Conservation (phyloP, 208 protist species). For the Leishmania mexicana region DNA sequence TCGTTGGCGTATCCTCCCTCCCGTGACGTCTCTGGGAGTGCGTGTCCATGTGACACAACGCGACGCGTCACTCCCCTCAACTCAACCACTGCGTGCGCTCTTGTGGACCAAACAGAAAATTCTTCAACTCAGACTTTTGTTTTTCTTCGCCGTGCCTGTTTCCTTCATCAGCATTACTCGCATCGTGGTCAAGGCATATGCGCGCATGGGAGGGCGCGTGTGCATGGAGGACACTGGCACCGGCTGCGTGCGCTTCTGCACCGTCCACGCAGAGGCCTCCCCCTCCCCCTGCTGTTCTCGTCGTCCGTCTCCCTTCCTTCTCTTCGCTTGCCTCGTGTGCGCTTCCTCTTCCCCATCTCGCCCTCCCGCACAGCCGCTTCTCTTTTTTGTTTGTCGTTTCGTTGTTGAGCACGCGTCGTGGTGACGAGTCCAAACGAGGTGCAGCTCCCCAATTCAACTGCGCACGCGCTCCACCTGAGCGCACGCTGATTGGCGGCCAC, state of each 20-base stretch:
- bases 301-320: background rate
- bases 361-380: background rate
- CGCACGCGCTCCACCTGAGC: background rate
- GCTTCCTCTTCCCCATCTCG: background rate
- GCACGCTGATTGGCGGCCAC: background rate
- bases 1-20: too few relatives aligned
- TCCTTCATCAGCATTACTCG: background rate
- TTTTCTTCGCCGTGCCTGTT: background rate
- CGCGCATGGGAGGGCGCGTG: background rate
- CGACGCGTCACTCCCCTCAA: background rate
- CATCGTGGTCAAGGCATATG: background rate
- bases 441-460: background rate
- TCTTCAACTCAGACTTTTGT: background rate
- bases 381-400: background rate
- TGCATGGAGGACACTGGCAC: background rate
- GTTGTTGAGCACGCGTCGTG: background rate
- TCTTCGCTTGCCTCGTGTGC: background rate
- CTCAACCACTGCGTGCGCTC: background rate
- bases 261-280: background rate
- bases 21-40: background rate
- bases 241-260: background rate
- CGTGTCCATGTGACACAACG: too few relatives aligned
- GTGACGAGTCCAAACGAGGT: background rate
- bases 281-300: background rate
- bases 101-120: slow-evolving; percentile 2